Evolutionary conservation across 805 yeast species (phyloP).

Genomic region (Candida hispaniensis): DNA sequence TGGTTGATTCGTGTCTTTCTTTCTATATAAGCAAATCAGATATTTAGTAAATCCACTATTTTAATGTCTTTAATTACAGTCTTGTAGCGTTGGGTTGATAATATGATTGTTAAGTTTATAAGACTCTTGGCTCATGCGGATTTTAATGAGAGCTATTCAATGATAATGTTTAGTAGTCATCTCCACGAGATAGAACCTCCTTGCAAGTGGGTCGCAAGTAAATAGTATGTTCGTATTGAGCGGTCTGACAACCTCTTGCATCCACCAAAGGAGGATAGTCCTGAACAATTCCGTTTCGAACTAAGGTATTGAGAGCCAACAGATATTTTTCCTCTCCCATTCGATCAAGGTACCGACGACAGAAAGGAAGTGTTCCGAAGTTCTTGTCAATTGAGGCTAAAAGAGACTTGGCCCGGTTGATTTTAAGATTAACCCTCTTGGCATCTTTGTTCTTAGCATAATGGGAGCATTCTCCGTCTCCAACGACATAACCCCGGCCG

Average conservation of each 20-base stretch:
- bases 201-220: conserved; percentile 81
- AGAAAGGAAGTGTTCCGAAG: conserved; percentile 93
- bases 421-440: conserved; percentile 41
- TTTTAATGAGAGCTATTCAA: no score
- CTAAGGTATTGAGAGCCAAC: conserved; percentile 74
- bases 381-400: conserved; percentile 60
- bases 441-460: conserved; percentile 56
- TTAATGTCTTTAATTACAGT: no score
- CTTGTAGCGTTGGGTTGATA: no score
- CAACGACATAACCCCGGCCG: conserved; percentile 80
- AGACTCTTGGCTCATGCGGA: no score
- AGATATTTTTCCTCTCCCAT: conserved; percentile 86
- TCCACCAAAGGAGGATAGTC: conserved; percentile 93
- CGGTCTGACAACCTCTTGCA: conserved; percentile 76
- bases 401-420: conserved; percentile 59
- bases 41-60: no score
- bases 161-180: conserved; percentile 62
- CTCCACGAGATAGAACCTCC: conserved; percentile 93
- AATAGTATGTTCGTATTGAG: conserved; percentile 93
- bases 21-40: no score
- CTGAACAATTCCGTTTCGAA: conserved; percentile 74
- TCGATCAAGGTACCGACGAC: conserved; percentile 88
- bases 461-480: conserved; percentile 90
- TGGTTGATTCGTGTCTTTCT: no score
- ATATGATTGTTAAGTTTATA: no score